These are phyloP conservation scores for Taphrina pruni DNA, from an alignment of 1,139 yeast species.

Conservation along the genomic window DNA sequence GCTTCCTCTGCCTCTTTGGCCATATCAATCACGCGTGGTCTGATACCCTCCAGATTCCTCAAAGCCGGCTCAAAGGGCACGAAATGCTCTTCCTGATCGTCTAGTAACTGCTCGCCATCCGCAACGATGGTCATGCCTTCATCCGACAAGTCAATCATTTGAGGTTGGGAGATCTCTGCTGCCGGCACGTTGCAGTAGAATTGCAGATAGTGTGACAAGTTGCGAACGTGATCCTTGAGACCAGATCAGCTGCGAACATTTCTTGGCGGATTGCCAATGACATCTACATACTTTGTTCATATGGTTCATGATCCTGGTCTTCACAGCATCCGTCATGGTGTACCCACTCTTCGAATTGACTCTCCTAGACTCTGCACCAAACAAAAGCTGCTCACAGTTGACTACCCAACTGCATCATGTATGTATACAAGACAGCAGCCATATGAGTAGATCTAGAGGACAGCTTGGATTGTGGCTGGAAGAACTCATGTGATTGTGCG, in stretches of 20 bases:
- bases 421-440: too few relatives aligned
- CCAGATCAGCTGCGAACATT: background rate
- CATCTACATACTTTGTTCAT: slow-evolving; percentile 28
- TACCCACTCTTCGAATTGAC: background rate
- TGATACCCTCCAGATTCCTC: slow-evolving; percentile 17
- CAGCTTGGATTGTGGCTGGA: too few relatives aligned
- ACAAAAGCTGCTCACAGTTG: too few relatives aligned
- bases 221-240: slow-evolving; percentile 26
- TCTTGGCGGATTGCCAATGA: too few relatives aligned
- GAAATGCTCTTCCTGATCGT: slow-evolving; percentile 15
- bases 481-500: background rate
- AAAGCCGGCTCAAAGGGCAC: slow-evolving; percentile 33
- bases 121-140: slow-evolving; percentile 28
- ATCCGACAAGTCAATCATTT: slow-evolving; percentile 30
- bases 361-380: too few relatives aligned
- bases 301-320: slow-evolving; percentile 33
- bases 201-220: slow-evolving; percentile 28
- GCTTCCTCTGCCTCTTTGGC: slow-evolving; percentile 29
- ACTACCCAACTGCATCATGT: too few relatives aligned
- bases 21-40: slow-evolving; percentile 38
- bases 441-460: too few relatives aligned
- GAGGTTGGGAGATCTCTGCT: slow-evolving; percentile 11
- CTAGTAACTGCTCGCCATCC: background rate
- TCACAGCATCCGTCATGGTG: slow-evolving; percentile 24
- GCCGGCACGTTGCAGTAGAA: slow-evolving; percentile 18